A percentile compares a stretch with the other conserved stretches of the same genome.
Conservation (phyloP, 805 yeast species). For the Myxozyma melibiosi region DNA sequence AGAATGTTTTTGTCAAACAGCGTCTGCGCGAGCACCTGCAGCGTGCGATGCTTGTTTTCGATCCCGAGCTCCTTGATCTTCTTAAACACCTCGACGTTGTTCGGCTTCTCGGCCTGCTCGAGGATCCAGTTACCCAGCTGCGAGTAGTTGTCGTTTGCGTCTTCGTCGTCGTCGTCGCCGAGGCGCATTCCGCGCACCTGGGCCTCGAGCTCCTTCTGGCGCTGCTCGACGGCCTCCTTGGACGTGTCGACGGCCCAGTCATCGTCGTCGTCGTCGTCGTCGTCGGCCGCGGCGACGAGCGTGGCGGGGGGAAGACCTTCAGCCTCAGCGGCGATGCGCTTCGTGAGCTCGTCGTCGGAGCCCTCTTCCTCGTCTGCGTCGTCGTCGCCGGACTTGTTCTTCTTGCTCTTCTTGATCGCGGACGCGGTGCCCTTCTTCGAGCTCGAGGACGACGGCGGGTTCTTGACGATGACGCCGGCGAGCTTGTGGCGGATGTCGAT, state of each 20-base stretch:
- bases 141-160: constrained; percentile 54
- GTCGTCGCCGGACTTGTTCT: constrained; percentile 62
- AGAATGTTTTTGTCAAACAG: constrained; percentile 70
- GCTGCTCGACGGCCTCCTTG: constrained; percentile 89
- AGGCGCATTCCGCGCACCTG: constrained; percentile 36
- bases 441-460: constrained; percentile 62
- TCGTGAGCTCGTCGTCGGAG: constrained; percentile 71
- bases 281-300: constrained; percentile 50
- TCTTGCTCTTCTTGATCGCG: constrained; percentile 49
- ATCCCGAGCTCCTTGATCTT: constrained; percentile 81
- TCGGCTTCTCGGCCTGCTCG: constrained; percentile 61
- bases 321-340: constrained; percentile 82
- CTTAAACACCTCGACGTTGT: constrained; percentile 90
- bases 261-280: constrained; percentile 70
- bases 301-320: constrained; percentile 53
- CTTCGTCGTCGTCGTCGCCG: constrained; percentile 44
- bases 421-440: constrained; percentile 58
- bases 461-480: constrained; percentile 83
- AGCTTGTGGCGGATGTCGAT: constrained; percentile 86
- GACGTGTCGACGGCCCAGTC: constrained; percentile 98
- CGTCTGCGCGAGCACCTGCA: constrained; percentile 90
- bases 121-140: constrained; percentile 90
- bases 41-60: constrained; percentile 68
- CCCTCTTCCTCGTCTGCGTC: constrained; percentile 43
- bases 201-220: constrained; percentile 83